Conservation (phyloP, 257 asterid species). For the Primulina tabacum region DNA sequence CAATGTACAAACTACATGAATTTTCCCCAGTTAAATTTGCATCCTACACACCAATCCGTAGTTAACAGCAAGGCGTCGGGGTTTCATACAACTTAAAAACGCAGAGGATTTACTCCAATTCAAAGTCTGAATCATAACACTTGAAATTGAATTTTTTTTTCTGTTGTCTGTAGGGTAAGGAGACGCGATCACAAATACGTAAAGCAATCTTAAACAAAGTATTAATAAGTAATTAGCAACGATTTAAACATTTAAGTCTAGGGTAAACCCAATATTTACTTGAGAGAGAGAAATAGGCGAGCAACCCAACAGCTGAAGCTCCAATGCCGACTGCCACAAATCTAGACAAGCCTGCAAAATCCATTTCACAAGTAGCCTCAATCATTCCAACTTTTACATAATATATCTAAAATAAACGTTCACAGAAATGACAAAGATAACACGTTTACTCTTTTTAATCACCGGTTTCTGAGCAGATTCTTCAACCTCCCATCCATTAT, state of each 20-base stretch:
- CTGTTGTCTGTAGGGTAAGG: too few relatives aligned
- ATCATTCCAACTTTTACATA: neutral
- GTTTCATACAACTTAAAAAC: too few relatives aligned
- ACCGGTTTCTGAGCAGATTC: constrained; percentile 38
- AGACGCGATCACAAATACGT: neutral
- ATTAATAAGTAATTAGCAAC: neutral
- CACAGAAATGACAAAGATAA: constrained; percentile 16
- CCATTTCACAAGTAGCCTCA: constrained; percentile 22
- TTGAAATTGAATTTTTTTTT: too few relatives aligned
- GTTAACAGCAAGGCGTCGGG: too few relatives aligned
- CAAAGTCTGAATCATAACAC: too few relatives aligned
- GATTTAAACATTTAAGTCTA: neutral
- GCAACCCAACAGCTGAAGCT: constrained; percentile 59
- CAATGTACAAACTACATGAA: neutral
- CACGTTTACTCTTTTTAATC: constrained; percentile 35
- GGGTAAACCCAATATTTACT: constrained; percentile 40
- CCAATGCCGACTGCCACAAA: constrained; percentile 54
- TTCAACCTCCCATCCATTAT: constrained; percentile 77
- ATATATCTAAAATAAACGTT: neutral
- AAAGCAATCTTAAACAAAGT: neutral
- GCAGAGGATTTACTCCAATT: too few relatives aligned
- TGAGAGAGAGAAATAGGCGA: constrained; percentile 51
- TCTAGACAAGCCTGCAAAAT: constrained; percentile 44
- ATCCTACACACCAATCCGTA: neutral
- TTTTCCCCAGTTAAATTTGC: constrained; percentile 1